Conservation (phyloP, 176 grass and related monocot species). For the Bonia amplexicaulis region DNA sequence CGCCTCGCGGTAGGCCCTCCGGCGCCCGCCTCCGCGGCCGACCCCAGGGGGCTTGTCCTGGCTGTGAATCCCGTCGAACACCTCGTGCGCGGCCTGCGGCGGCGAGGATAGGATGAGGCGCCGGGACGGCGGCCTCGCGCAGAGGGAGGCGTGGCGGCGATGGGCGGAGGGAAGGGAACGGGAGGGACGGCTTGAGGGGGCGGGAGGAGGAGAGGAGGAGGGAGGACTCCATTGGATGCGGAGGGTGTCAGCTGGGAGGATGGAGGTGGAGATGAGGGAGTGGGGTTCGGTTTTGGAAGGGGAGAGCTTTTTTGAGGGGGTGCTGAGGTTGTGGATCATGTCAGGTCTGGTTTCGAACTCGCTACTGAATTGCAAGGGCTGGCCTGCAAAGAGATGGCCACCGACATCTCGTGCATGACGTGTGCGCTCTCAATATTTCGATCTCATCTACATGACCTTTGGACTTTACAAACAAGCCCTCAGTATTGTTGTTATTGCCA, state of each 20-base stretch:
- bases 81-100: slow-evolving; percentile 19
- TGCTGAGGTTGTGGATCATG: slow-evolving; percentile 19
- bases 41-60: slow-evolving; percentile 25
- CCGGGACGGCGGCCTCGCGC: background rate
- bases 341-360: background rate
- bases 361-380: background rate
- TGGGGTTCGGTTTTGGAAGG: background rate
- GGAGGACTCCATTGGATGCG: slow-evolving; percentile 65
- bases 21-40: slow-evolving; percentile 23
- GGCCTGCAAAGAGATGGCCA: too few species aligned
- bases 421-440: too few species aligned
- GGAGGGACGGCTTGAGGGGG: slow-evolving; percentile 31
- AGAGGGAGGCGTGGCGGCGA: slow-evolving; percentile 11
- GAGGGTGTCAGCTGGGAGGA: background rate
- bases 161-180: background rate
- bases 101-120: slow-evolving; percentile 16
- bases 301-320: background rate
- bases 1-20: slow-evolving; percentile 50
- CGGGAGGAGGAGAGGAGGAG: slow-evolving; percentile 51
- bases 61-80: slow-evolving; percentile 38
- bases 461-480: too few species aligned
- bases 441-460: too few species aligned
- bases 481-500: too few species aligned
- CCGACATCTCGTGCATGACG: too few species aligned
- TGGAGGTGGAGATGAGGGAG: background rate